Percentiles rank a stretch among this genome's conserved stretches.
These are phyloP conservation scores for Acacia pycnantha DNA, from an alignment of 331 rosid species.

Conservation along the genomic window DNA sequence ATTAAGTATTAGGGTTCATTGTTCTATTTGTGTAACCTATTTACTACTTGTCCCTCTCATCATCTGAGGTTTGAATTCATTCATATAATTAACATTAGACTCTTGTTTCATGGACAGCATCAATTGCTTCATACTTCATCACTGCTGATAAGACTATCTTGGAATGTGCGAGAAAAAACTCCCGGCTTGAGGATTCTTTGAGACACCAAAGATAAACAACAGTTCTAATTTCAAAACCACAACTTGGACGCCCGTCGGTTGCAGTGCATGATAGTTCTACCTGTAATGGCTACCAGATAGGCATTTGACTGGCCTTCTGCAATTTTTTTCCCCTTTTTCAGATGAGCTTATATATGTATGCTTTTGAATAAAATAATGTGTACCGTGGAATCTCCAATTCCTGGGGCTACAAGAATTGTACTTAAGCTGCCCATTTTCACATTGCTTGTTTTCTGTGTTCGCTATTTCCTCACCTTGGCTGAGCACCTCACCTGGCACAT, in stretches of 20 bases:
- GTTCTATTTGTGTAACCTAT: neutral
- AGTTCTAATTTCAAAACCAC: neutral
- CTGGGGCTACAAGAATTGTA: neutral
- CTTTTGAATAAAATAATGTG: neutral
- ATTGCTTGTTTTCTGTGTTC: neutral
- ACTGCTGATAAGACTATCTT: slow-evolving; percentile 62
- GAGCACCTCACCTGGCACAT: neutral
- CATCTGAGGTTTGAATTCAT: neutral
- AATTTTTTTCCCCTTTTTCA: neutral
- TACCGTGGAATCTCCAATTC: neutral
- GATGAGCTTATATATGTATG: neutral
- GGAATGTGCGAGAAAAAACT: slow-evolving; percentile 64
- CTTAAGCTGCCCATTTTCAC: neutral
- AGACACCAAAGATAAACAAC: slow-evolving; percentile 40
- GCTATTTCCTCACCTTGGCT: neutral
- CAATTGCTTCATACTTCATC: slow-evolving; percentile 65
- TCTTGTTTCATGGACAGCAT: slow-evolving; percentile 42
- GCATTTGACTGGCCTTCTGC: neutral
- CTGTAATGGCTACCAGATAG: neutral
- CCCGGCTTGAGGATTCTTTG: slow-evolving; percentile 47
- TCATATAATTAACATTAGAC: neutral
- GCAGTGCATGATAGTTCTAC: neutral
- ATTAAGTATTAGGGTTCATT: neutral
- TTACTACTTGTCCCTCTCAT: neutral
- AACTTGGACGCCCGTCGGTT: neutral